Base-by-base conservation (phyloP, 1,284 basidiomycete genomes). In the Malassezia equina region DNA sequence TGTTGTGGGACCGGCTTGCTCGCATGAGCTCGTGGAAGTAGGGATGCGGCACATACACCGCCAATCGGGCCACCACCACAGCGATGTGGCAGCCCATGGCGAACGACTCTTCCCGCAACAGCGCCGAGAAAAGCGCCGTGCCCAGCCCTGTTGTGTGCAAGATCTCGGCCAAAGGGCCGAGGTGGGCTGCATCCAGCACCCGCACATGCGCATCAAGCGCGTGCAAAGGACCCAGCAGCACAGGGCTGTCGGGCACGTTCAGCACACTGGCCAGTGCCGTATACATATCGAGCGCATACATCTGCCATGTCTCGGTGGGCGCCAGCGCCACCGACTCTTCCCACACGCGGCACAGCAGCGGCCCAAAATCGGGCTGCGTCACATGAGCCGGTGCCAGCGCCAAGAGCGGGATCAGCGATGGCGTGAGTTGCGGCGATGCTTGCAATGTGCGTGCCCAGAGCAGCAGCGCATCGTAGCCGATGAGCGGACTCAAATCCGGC, bases 391-490 rank as follows among this genome's bases (percentile, higher is more conserved):
- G 60, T 8, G 64, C 61, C 2, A 65, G 51, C 9, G 50, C 61
- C 17, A 71, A 47, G 28, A 71, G 61, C 27, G 55, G 50, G 25
- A 71, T 67, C 8, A 73, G 60, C n/a, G 61, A 60, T 34, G 55
- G 55, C 9, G 67, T 68, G 62, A 74, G 63, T 21, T 42, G 49
- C 7, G 64, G 61, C 25, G 68, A 58, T 28, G 62, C 63, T 24
- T 64, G 62, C n/a, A 74, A 57, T 3, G 71, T 62, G 21, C 63
- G 58, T 13, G 60, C 62, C 63, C 64, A 74, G 15, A 71, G 65
- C 54, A 70, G 58, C 8, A 74, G 57, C 19, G 69, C 71, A 47
- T 74, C 71, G 27, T 66, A 64, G 7, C 63, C 71, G 3, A 74
- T 52, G 39, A 71, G 45, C 39, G 68, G 59, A 24, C 64, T 61